Percentiles rank a stretch among this genome's conserved stretches.
Evolutionary conservation across 768 basidiomycete genomes (phyloP).

Genomic region (Trametes maxima): DNA sequence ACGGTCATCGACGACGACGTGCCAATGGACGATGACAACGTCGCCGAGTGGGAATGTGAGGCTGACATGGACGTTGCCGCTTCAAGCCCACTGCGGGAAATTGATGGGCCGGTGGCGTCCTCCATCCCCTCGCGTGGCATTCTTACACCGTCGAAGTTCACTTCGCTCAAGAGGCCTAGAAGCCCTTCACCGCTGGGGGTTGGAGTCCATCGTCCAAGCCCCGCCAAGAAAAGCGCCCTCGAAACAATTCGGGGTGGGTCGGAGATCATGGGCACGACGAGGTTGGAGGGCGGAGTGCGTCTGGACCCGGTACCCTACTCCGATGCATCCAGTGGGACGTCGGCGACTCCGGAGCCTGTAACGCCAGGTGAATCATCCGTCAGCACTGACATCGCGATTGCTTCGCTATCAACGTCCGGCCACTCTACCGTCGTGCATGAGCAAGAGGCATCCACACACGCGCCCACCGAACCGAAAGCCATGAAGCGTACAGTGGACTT

Average conservation of each 20-base stretch:
- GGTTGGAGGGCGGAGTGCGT: constrained; percentile 3
- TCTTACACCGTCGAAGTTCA: background rate
- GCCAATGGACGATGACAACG: background rate
- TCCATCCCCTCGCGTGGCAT: background rate
- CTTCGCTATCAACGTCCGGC: background rate
- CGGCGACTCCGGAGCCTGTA: constrained; percentile 11
- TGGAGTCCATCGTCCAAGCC: background rate
- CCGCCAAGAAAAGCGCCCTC: background rate
- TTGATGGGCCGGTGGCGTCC: background rate
- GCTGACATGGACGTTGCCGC: constrained; percentile 17
- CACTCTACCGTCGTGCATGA: background rate
- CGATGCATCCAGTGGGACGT: background rate
- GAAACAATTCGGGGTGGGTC: constrained; percentile 18
- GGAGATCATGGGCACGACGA: constrained; percentile 18
- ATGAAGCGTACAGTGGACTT: constrained; percentile 27
- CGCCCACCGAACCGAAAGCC: background rate
- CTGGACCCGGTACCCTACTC: background rate
- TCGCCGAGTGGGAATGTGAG: constrained; percentile 2
- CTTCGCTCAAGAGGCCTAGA: background rate
- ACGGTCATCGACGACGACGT: background rate
- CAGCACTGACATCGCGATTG: background rate
- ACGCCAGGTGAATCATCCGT: constrained; percentile 3
- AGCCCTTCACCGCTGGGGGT: background rate
- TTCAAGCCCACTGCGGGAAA: background rate
- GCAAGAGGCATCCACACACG: background rate